A percentile compares a stretch with the other conserved stretches of the same genome.
Conservation (phyloP, 352 stramenopile genomes). For the Plasmopara muralis region DNA sequence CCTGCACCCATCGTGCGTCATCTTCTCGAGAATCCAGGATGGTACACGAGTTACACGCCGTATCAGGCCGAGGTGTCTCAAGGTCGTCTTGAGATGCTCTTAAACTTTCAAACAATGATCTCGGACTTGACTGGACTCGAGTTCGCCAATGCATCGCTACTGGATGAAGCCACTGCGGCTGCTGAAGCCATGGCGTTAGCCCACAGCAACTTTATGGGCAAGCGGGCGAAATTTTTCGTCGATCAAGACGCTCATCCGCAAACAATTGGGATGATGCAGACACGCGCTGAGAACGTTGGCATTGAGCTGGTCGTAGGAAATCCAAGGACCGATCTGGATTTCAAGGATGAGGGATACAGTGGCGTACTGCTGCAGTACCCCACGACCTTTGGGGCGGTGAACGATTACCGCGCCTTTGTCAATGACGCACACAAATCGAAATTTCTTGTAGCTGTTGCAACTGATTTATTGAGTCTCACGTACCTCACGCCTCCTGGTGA, state of each 20-base stretch:
- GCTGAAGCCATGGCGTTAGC: slow-evolving; percentile 97
- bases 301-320: slow-evolving; percentile 93
- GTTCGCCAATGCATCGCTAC: slow-evolving; percentile 95
- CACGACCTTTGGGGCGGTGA: slow-evolving; percentile 94
- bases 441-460: slow-evolving; percentile 93
- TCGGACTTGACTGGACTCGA: slow-evolving; percentile 94
- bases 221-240: slow-evolving; percentile 96
- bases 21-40: slow-evolving; percentile 98
- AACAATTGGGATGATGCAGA: slow-evolving; percentile 91
- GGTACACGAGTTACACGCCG: slow-evolving; percentile 98
- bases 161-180: slow-evolving; percentile 98
- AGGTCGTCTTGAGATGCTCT: slow-evolving; percentile 96
- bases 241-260: slow-evolving; percentile 88
- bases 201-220: slow-evolving; percentile 90
- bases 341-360: slow-evolving; percentile 88
- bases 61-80: slow-evolving; percentile 99
- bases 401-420: slow-evolving; percentile 91
- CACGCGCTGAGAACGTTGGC: slow-evolving; percentile 83
- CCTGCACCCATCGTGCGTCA: slow-evolving; percentile 96
- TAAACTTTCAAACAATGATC: slow-evolving; percentile 99
- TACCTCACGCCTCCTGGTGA: slow-evolving; percentile 92
- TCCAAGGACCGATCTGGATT: slow-evolving; percentile 54
- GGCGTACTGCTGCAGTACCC: slow-evolving; percentile 98
- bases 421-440: slow-evolving; percentile 75
- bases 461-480: slow-evolving; percentile 94